Evolutionary conservation across 306 rosid species (phyloP), one percentile per base, ranked within the genome.

Genomic region (Pyrus bretschneideri): DNA sequence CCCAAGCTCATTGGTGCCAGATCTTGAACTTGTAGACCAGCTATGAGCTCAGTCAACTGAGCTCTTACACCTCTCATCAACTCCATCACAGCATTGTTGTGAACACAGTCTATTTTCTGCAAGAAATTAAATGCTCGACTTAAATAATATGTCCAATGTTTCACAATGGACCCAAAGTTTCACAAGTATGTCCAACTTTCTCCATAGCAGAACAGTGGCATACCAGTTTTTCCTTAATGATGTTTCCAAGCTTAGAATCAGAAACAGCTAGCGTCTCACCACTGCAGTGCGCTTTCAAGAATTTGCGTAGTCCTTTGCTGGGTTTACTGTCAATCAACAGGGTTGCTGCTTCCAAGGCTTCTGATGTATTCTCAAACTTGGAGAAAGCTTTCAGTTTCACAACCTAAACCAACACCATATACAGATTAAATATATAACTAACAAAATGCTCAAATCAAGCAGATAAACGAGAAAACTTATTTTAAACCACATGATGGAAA

Each of bases 1-100:
- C 98, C 99, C 87, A 95, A 82, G 85, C 93, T 91, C 99, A 95
- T 95, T 11, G 99, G 99, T 9, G 97, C 92, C 92, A 92, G 75
- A 78, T 95, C 99, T 80, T 95, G 96, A 64, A 88, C 92, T 38
- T 91, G 92, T 8, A 92, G 87, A 73, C 99, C 98, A 0, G 89
- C 70, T 76, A 92, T 85, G 70, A 95, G 91, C 38, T 95, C 99
- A 58, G 81, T 87, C 84, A 95, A 77, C 81, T 92, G 99, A 81
- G 79, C 74, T 82, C 99, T 87, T 19, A 95, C 84, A 31, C 99
- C 99, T 82, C 98, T 88, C 86, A 92, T 89, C 86, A 95, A 86
- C 82, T 92, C 99, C 99, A 95, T 95, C 31, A 95, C 91, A 67
- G 83, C 81, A 79, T 76, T 85, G 86, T 87, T 89, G 87, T 92